Evolutionary conservation across 768 basidiomycete genomes (phyloP), one percentile per base, ranked within the genome.

Genomic region (Panellus pusillus): DNA sequence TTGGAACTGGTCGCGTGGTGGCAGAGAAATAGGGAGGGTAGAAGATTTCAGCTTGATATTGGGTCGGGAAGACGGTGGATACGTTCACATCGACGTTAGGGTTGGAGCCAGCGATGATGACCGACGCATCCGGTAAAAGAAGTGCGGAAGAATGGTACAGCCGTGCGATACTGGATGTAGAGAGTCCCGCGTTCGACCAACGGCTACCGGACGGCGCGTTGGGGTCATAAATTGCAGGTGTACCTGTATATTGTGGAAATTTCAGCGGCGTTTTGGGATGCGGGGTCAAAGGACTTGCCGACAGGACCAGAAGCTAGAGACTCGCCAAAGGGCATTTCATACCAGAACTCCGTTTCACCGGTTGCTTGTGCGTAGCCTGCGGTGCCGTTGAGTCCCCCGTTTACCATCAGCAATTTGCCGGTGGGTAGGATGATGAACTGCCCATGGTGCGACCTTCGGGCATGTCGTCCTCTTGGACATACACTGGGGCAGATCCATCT

Each of bases 381-480:
- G 3, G 90, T 91, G 14, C 90, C 90, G 60, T 83, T 84, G 14
- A 20, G 1, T 0, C 54, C 58, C 17, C 58, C 58, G 66, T 95
- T 95, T 61, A 93, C 71, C 47, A 93, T 78, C 19, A 93, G 75
- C 15, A 93, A 52, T 28, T 81, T 86, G 4, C 86, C 87, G 44
- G 91, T 83, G 0, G 93, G 84, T 6, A 97, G 84, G 29, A 80
- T 79, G 70, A 95, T 85, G 66, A 96, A 93, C 65, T 93, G 90
- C 9, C 91, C 94, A 98, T 98, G 27, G 89, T 91, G 24, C 93
- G 80, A 0, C 85, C 83, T 54, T 84, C 77, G 9, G 82, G 72
- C 78, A 94, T 83, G 56, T 82, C 69, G 58, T 95, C 93, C 51
- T 93, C 92, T 60, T 88, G 79, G 6, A 74, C 70, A 65, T 90